Conservation (phyloP, 129 eudicot genomes). For the Centella asiatica region DNA sequence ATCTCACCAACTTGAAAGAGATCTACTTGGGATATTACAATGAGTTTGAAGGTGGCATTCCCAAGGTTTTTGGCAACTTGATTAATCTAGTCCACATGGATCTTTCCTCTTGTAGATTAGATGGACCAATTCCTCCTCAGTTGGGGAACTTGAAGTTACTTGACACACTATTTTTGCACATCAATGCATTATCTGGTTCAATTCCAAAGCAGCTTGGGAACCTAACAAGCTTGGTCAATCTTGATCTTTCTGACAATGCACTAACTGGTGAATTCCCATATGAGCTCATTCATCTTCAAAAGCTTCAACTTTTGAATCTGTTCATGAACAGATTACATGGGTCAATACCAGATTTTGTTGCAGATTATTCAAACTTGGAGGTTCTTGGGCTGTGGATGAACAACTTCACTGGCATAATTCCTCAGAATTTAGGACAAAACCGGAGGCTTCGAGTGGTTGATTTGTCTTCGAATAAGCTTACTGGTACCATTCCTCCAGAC, state of each 20-base stretch:
- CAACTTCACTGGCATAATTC: conserved; percentile 87
- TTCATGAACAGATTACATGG: conserved; percentile 88
- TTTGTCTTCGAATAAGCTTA: conserved; percentile 93
- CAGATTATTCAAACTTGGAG: conserved; percentile 57
- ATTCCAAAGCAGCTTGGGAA: conserved; percentile 79
- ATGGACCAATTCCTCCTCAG: conserved; percentile 68
- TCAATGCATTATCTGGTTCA: conserved; percentile 62
- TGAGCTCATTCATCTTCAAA: conserved; percentile 49
- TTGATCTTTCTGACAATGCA: conserved; percentile 76
- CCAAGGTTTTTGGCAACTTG: conserved; percentile 67
- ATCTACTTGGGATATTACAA: conserved; percentile 77
- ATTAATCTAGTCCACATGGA: conserved; percentile 65
- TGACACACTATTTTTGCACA: conserved; percentile 61
- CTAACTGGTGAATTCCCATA: conserved; percentile 75
- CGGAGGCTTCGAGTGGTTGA: conserved; percentile 63
- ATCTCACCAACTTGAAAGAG: conserved; percentile 72
- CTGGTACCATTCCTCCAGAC: conserved; percentile 70
- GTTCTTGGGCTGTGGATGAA: conserved; percentile 68
- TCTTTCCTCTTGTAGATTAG: conserved; percentile 66
- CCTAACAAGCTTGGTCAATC: conserved; percentile 55
- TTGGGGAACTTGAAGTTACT: conserved; percentile 67
- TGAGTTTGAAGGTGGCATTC: conserved; percentile 76
- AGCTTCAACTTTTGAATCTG: conserved; percentile 58
- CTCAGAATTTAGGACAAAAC: conserved; percentile 59
- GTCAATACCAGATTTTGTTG: conserved; percentile 75